Evolutionary conservation across 805 yeast species (phyloP).

Genomic region (Wickerhamomyces xylosicus): DNA sequence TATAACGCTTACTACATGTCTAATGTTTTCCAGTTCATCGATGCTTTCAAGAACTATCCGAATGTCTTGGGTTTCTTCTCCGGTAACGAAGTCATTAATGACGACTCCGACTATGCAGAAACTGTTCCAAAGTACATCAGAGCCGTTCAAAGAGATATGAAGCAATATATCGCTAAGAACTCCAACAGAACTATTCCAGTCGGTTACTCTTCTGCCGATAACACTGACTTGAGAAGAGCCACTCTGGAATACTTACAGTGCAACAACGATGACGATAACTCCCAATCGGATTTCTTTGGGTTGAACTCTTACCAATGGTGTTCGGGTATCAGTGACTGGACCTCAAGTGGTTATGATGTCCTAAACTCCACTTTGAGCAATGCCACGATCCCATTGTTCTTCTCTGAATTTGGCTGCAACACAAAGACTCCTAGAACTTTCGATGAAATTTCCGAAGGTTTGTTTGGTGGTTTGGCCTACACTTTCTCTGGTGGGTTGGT

Average conservation of each 20-base stretch:
- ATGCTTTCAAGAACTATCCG: conserved; percentile 75
- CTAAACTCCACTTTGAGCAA: conserved; percentile 48
- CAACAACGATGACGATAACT: conserved; percentile 45
- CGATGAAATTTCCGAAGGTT: conserved; percentile 62
- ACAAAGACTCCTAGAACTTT: conserved; percentile 69
- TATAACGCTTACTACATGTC: conserved; percentile 63
- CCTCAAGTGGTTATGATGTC: conserved; percentile 55
- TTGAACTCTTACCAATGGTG: conserved; percentile 96
- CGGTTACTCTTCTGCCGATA: conserved; percentile 95
- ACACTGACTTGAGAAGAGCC: conserved; percentile 53
- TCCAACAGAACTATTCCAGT: conserved; percentile 76
- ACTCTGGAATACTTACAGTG: conserved; percentile 79
- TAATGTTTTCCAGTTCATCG: conserved; percentile 77
- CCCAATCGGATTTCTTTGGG: conserved; percentile 85
- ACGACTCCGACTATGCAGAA: conserved; percentile 46
- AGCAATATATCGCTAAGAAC: conserved; percentile 60
- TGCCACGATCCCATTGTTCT: conserved; percentile 56
- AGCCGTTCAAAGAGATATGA: conserved; percentile 90
- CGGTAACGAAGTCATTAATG: conserved; percentile 89
- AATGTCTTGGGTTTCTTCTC: conserved; percentile 82
- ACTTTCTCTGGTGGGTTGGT: conserved; percentile 85
- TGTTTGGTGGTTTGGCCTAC: conserved; percentile 54
- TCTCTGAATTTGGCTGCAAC: conserved; percentile 83
- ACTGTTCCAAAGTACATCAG: conserved; percentile 71
- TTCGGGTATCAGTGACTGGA: conserved; percentile 59